A percentile compares a stretch with the other conserved stretches of the same genome.
Conservation (phyloP, 768 basidiomycete genomes). For the Phlebiopsis flavidoalba region DNA sequence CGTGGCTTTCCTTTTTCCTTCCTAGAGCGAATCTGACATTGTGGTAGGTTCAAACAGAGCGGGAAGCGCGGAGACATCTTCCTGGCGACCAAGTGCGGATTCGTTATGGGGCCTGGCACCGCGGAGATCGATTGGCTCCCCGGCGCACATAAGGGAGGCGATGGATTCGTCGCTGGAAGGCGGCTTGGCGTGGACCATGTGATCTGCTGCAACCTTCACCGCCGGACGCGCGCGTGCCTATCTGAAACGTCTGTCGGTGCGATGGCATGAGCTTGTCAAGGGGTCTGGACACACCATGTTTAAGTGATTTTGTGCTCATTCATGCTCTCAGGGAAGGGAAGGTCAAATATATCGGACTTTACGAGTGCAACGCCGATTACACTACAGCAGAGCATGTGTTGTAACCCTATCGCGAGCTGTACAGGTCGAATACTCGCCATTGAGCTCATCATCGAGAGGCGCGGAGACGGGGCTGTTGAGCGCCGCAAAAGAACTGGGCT, state of each 20-base stretch:
- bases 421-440: constrained; percentile 41
- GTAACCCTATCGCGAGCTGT: constrained; percentile 38
- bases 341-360: constrained; percentile 25
- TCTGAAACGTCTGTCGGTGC: constrained; percentile 16
- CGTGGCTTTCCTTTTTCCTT: not conserved
- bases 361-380: constrained; percentile 21
- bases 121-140: constrained; percentile 29
- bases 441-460: constrained; percentile 40
- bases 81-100: constrained; percentile 57
- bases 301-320: not conserved
- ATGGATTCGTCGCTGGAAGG: constrained; percentile 36
- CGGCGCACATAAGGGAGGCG: constrained; percentile 34
- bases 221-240: constrained; percentile 21
- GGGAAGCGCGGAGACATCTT: constrained; percentile 51
- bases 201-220: constrained; percentile 36
- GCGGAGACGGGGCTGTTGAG: constrained; percentile 33
- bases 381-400: constrained; percentile 27
- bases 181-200: constrained; percentile 27
- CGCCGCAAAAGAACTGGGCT: constrained; percentile 37
- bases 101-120: constrained; percentile 19
- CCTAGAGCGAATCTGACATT: not conserved
- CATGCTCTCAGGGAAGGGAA: constrained; percentile 21
- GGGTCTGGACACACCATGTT: no score
- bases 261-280: constrained; percentile 7
- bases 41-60: constrained; percentile 43